These are phyloP conservation scores for Talaromyces pinophilus DNA, from an alignment of 2,329 filamentous ascomycete species.

Conservation along the genomic window DNA sequence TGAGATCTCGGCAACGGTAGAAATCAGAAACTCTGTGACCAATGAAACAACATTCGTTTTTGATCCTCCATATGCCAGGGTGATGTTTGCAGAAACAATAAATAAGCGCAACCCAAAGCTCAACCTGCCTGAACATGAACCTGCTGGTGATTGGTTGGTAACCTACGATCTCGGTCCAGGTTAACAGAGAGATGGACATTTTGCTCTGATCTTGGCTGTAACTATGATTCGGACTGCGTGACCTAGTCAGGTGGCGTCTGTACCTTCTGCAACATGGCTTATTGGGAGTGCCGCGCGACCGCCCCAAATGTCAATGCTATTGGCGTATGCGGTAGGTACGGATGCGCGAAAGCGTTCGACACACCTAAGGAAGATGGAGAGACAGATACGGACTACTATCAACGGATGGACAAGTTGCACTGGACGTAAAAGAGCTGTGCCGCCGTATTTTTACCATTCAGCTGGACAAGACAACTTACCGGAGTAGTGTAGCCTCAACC, in stretches of 20 bases:
- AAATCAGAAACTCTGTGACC: constrained; percentile 19
- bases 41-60: constrained; percentile 25
- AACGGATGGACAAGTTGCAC: not conserved
- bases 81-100: constrained; percentile 24
- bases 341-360: constrained; percentile 10
- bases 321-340: constrained; percentile 1
- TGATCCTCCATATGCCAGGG: constrained; percentile 22
- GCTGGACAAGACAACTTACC: too few relatives aligned
- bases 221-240: not conserved
- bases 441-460: too few relatives aligned
- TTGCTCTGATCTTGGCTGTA: not conserved
- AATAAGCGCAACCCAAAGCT: constrained; percentile 22
- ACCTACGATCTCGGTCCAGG: not conserved
- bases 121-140: constrained; percentile 23
- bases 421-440: not conserved
- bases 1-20: constrained; percentile 22
- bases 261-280: not conserved
- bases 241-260: not conserved
- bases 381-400: not conserved
- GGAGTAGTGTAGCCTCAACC: too few relatives aligned
- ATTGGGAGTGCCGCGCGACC: not conserved
- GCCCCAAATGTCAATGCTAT: not conserved
- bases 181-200: not conserved
- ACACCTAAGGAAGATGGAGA: constrained; percentile 5
- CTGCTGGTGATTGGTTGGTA: constrained; percentile 13